phyloP scores from a whole-genome alignment of 2,329 filamentous ascomycete species.

The Botrytis galanthina region DNA sequence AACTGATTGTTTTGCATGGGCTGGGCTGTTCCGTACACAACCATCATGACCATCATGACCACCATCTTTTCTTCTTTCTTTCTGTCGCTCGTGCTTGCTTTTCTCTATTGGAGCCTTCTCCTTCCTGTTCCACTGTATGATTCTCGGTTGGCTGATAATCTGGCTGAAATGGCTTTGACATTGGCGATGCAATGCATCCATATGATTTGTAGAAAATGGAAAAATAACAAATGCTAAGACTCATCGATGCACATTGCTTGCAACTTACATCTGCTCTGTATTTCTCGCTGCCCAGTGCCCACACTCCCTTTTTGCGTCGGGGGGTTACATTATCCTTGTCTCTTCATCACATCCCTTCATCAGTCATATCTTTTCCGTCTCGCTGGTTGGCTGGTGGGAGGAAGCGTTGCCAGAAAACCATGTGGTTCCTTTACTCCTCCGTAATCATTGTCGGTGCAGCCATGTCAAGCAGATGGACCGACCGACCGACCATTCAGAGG shows the following conservation, averaged over 20 bases:
- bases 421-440: neutral
- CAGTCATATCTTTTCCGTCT: neutral
- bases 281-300: neutral
- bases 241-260: conserved; percentile 11
- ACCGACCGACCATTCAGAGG: neutral
- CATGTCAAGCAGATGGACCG: neutral
- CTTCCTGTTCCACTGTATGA: neutral
- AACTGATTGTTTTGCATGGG: neutral
- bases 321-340: neutral
- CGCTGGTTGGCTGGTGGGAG: neutral
- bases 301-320: neutral
- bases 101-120: neutral
- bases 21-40: neutral
- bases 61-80: neutral
- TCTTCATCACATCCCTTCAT: neutral
- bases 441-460: neutral
- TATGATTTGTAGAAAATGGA: neutral
- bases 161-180: neutral
- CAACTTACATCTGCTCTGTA: neutral
- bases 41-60: too few species aligned
- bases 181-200: neutral
- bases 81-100: neutral
- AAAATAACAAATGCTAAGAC: neutral
- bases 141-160: neutral
- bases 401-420: neutral